Conservation (phyloP, 2,329 filamentous ascomycete genomes). For the Colletotrichum musae region DNA sequence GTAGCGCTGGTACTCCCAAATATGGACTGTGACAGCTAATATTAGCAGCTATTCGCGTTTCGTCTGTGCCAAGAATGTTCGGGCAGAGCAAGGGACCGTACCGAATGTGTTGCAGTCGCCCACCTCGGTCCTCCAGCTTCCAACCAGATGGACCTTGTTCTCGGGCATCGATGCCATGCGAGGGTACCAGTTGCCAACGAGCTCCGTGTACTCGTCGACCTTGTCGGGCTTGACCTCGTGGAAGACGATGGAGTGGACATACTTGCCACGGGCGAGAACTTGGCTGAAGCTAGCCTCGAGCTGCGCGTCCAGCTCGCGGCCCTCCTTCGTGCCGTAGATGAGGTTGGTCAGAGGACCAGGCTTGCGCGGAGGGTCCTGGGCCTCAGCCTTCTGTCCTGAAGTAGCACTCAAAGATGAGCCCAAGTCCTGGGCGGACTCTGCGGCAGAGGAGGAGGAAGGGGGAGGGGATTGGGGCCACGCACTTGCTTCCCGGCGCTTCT, state of each 20-base stretch:
- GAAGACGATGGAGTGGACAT: conserved; percentile 97
- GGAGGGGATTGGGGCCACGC: conserved; percentile 58
- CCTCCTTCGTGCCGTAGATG: conserved; percentile 97
- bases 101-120: conserved; percentile 97
- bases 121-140: conserved; percentile 98
- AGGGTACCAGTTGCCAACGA: conserved; percentile 94
- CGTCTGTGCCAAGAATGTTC: conserved; percentile 10
- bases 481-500: conserved; percentile 92
- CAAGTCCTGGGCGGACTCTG: conserved; percentile 61
- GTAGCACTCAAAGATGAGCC: conserved; percentile 76
- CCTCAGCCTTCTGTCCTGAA: conserved; percentile 71
- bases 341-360: conserved; percentile 84
- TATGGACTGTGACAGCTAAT: conserved; percentile 79
- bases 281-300: conserved; percentile 97
- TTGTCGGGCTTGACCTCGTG: conserved; percentile 96
- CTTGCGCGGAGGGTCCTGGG: conserved; percentile 73
- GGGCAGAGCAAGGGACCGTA: conserved; percentile 59
- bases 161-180: conserved; percentile 86
- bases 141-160: conserved; percentile 96
- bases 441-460: conserved; percentile 61
- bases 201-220: conserved; percentile 92
- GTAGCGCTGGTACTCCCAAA: conserved; percentile 99
- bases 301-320: conserved; percentile 92
- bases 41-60: conserved; percentile 27
- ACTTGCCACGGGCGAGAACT: conserved; percentile 94